These are phyloP conservation scores for Neofusicoccum ribis DNA, from an alignment of 2,329 filamentous ascomycete genomes.

Conservation along the genomic window DNA sequence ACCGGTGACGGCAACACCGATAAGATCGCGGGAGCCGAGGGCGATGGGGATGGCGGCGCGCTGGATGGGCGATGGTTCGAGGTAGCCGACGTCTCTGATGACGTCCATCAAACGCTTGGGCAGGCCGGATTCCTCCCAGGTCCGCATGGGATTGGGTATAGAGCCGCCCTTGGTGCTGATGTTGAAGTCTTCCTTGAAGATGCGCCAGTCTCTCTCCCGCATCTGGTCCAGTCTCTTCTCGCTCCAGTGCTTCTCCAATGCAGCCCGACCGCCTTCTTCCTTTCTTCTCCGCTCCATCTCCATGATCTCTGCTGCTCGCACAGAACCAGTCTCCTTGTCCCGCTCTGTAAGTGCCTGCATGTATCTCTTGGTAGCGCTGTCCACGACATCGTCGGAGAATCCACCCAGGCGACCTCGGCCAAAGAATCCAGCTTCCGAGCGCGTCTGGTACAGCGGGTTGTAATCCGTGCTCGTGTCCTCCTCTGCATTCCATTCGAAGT, in stretches of 20 bases:
- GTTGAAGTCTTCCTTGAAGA: conserved; percentile 99
- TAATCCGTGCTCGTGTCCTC: conserved; percentile 88
- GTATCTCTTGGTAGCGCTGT: conserved; percentile 55
- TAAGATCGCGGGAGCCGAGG: conserved; percentile 88
- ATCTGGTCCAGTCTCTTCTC: conserved; percentile 91
- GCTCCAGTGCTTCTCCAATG: conserved; percentile 90
- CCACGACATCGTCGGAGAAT: conserved; percentile 60
- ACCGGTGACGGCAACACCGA: conserved; percentile 95
- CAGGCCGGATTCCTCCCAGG: conserved; percentile 81
- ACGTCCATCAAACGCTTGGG: conserved; percentile 78
- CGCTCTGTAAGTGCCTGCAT: conserved; percentile 70
- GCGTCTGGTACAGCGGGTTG: conserved; percentile 75
- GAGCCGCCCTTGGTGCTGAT: conserved; percentile 90
- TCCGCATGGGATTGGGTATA: conserved; percentile 95
- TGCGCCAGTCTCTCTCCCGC: conserved; percentile 97
- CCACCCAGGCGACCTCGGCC: conserved; percentile 68
- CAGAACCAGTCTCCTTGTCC: conserved; percentile 73
- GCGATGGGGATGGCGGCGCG: conserved; percentile 94
- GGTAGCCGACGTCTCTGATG: conserved; percentile 82
- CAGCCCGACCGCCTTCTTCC: conserved; percentile 70
- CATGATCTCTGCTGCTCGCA: conserved; percentile 76
- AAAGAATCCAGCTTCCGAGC: conserved; percentile 68
- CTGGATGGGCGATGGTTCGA: conserved; percentile 88
- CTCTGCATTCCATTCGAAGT: conserved; percentile 95
- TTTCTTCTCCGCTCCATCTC: conserved; percentile 80